These are phyloP conservation scores for Bromus sterilis DNA, from an alignment of 176 grass and related monocot genomes.

Conservation along the genomic window DNA sequence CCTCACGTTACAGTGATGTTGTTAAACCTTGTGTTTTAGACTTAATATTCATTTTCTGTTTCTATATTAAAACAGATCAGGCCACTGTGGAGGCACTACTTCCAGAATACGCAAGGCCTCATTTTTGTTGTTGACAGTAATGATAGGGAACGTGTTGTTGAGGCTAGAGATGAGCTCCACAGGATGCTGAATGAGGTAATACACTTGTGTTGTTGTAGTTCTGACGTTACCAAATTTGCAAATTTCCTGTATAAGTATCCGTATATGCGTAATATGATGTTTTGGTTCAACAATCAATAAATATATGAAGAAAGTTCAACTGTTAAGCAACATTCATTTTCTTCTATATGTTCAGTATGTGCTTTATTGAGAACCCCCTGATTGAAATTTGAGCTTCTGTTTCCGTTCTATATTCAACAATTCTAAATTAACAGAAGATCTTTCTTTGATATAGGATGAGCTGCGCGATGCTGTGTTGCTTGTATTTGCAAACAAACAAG, in stretches of 20 bases:
- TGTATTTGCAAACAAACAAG: conserved; percentile 93
- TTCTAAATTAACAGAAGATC: neutral
- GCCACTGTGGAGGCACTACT: conserved; percentile 90
- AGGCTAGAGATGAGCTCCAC: conserved; percentile 83
- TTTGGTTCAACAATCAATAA: neutral
- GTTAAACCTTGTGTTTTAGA: neutral
- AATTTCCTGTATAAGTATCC: neutral
- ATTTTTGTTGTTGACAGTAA: conserved; percentile 94
- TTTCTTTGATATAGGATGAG: conserved; percentile 56
- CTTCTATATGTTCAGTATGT: neutral
- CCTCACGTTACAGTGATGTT: neutral
- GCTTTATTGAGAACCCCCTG: neutral
- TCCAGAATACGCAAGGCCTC: conserved; percentile 87
- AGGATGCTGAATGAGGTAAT: conserved; percentile 84
- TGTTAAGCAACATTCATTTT: neutral
- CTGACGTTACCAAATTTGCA: neutral
- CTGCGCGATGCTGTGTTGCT: conserved; percentile 78
- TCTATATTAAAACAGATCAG: conserved; percentile 60
- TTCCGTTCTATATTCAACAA: neutral
- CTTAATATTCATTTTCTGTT: neutral
- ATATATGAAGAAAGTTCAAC: neutral
- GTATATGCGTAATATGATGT: neutral
- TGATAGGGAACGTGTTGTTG: conserved; percentile 89
- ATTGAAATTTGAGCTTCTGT: neutral
- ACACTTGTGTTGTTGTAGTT: neutral